Evolutionary conservation across 2,329 filamentous ascomycete genomes (phyloP).

Genomic region (Celoporthe dispersa): DNA sequence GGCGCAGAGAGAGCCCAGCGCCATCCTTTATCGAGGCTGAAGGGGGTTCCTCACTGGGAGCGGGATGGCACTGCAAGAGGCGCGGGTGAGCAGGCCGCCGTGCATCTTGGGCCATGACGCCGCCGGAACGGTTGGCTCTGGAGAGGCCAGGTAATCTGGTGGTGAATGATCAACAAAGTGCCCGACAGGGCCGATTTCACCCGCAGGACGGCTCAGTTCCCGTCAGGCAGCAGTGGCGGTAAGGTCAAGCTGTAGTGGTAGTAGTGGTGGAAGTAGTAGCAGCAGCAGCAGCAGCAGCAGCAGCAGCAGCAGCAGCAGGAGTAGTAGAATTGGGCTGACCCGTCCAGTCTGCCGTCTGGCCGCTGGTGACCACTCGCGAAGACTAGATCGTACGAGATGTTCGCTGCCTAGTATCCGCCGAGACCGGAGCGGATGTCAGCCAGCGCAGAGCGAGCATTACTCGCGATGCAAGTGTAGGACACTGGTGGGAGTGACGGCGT

Average conservation of each 20-base stretch:
- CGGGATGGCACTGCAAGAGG: conserved; percentile 4
- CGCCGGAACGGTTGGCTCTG: background rate
- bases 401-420: background rate
- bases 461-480: background rate
- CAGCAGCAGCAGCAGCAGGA: background rate
- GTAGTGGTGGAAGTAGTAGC: background rate
- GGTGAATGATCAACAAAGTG: background rate
- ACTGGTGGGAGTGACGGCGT: background rate
- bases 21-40: background rate
- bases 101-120: background rate
- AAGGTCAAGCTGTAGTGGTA: background rate
- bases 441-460: background rate
- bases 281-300: background rate
- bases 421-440: background rate
- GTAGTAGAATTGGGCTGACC: background rate
- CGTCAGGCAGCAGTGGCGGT: conserved; percentile 4
- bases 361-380: background rate
- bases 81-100: conserved; percentile 5
- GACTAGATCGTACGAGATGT: background rate
- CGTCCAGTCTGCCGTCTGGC: background rate
- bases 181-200: background rate
- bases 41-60: background rate
- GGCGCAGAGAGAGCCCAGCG: background rate
- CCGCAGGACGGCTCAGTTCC: background rate
- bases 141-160: background rate